Evolutionary conservation across 1,139 yeast species (phyloP).

Genomic region (Maudiozyma humilis): DNA sequence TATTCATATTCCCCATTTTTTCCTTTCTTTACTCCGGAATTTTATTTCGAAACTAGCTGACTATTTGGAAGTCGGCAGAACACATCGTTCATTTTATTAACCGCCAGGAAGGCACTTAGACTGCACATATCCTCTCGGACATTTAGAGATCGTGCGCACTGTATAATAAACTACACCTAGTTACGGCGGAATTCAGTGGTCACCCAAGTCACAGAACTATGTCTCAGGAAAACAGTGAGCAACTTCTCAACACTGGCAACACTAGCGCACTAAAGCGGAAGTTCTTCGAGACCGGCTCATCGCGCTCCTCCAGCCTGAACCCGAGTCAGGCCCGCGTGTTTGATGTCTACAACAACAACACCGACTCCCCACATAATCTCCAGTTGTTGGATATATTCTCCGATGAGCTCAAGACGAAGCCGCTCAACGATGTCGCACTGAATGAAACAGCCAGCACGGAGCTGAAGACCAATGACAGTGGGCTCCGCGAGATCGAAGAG

Average conservation of each 20-base stretch:
- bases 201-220: not conserved
- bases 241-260: not conserved
- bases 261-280: not conserved
- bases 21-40: too few species aligned
- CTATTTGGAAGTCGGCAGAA: too few species aligned
- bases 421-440: not conserved
- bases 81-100: too few species aligned
- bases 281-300: not conserved
- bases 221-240: slow-evolving; percentile 2
- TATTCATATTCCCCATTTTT: too few species aligned
- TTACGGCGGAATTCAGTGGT: not conserved
- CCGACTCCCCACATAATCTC: slow-evolving; percentile 15
- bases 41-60: too few species aligned
- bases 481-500: not conserved
- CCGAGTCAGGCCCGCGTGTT: slow-evolving; percentile 18
- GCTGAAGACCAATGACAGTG: not conserved
- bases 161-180: not conserved
- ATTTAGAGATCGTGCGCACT: too few species aligned
- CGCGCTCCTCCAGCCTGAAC: slow-evolving; percentile 2
- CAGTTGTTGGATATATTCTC: slow-evolving; percentile 15
- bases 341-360: slow-evolving; percentile 21
- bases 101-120: too few species aligned
- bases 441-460: not conserved
- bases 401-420: slow-evolving; percentile 8
- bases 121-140: too few species aligned